Conservation (phyloP, 2,329 filamentous ascomycete species). For the Phyllosticta ampelicida region DNA sequence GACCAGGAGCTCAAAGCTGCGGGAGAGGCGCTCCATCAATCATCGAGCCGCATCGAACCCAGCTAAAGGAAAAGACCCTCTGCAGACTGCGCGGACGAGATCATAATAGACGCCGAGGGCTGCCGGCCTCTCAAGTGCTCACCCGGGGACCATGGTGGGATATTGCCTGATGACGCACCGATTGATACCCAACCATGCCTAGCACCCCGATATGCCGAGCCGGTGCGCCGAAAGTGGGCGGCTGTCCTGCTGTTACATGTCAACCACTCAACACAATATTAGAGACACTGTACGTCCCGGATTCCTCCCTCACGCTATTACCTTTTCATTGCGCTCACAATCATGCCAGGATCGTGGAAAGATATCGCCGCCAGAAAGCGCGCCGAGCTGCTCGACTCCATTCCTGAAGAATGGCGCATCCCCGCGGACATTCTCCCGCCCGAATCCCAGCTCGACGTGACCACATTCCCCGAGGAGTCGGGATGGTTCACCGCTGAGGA, state of each 20-base stretch:
- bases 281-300: neutral
- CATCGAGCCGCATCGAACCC: neutral
- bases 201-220: neutral
- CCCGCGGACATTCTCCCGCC: constrained; percentile 39
- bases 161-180: neutral
- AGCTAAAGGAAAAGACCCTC: neutral
- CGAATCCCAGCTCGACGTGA: constrained; percentile 45
- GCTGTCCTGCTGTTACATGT: neutral
- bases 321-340: neutral
- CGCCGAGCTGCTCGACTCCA: constrained; percentile 13
- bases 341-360: constrained; percentile 19
- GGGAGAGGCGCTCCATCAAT: neutral
- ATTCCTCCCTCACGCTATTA: neutral
- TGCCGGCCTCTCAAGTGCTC: neutral
- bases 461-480: constrained; percentile 43
- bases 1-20: neutral
- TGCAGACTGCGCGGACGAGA: neutral
- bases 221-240: constrained; percentile 7
- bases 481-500: constrained; percentile 49
- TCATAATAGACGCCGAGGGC: neutral
- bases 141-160: neutral
- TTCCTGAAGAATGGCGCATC: constrained; percentile 9
- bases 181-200: neutral
- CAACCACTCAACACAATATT: neutral
- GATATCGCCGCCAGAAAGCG: constrained; percentile 23